Evolutionary conservation across 352 stramenopile species (phyloP).

Genomic region (Phytophthora fragariaefolia): DNA sequence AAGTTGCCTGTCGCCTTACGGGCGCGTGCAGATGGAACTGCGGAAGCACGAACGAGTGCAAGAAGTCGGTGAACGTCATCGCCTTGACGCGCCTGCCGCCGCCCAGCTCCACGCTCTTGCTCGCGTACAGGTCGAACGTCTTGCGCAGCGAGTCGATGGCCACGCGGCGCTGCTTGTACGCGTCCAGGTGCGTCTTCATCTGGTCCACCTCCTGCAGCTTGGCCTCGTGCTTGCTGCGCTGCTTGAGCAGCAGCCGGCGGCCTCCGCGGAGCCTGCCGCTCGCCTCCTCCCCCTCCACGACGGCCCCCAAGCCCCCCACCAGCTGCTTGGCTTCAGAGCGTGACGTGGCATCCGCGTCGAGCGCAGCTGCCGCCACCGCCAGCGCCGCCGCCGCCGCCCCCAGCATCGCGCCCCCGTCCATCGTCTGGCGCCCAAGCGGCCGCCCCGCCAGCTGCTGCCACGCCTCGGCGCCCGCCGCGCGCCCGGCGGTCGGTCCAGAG

Average conservation of each 20-base stretch:
- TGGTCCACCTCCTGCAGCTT: conserved; percentile 69
- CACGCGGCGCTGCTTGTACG: conserved; percentile 56
- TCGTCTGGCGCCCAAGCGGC: conserved; percentile 2
- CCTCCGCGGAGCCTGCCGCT: conserved; percentile 26
- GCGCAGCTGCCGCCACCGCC: conserved; percentile 7
- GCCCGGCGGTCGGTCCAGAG: neutral
- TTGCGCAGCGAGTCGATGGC: conserved; percentile 49
- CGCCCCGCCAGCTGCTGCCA: neutral
- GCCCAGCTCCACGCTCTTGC: conserved; percentile 39
- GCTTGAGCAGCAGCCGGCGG: conserved; percentile 61
- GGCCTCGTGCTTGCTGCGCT: conserved; percentile 62
- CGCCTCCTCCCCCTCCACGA: conserved; percentile 20
- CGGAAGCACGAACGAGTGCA: conserved; percentile 76
- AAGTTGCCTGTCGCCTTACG: conserved; percentile 33
- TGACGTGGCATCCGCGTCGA: conserved; percentile 11
- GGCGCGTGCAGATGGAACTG: conserved; percentile 69
- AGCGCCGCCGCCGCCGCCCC: conserved; percentile 19
- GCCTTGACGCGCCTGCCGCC: conserved; percentile 36
- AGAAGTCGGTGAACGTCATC: conserved; percentile 88
- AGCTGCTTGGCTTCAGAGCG: conserved; percentile 20
- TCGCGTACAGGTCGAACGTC: conserved; percentile 72
- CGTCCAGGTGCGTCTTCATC: conserved; percentile 73
- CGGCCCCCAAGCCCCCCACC: neutral
- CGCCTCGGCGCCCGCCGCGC: neutral
- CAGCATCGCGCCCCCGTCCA: conserved; percentile 1